phyloP scores from a whole-genome alignment of 2,329 filamentous ascomycete species.

The Diaporthe sp. region DNA sequence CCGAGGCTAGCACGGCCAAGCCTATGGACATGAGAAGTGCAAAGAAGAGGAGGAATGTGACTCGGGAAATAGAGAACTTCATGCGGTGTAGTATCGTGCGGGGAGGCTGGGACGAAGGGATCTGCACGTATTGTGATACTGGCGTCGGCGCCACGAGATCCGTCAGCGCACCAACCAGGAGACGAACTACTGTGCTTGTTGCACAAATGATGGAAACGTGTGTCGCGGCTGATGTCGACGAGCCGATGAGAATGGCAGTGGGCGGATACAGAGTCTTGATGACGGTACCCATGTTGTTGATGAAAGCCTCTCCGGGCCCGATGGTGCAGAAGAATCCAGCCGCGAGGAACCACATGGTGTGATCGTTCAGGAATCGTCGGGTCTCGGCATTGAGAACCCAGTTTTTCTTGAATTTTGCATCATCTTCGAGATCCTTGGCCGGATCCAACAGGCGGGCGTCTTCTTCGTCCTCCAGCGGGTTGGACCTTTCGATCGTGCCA shows the following conservation, averaged over 20 bases:
- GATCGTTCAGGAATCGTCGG: conserved; percentile 84
- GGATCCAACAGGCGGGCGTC: conserved; percentile 58
- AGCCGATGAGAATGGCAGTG: conserved; percentile 55
- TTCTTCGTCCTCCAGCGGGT: conserved; percentile 56
- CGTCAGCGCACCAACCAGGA: conserved; percentile 90
- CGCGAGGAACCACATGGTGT: conserved; percentile 96
- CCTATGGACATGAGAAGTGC: conserved; percentile 81
- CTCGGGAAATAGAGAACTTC: conserved; percentile 77
- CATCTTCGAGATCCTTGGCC: conserved; percentile 57
- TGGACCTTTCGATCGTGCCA: conserved; percentile 67
- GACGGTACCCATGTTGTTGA: conserved; percentile 96
- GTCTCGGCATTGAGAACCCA: conserved; percentile 96
- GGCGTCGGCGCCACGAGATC: conserved; percentile 84
- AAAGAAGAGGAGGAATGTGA: conserved; percentile 84
- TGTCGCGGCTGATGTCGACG: conserved; percentile 78
- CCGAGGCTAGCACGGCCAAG: conserved; percentile 83
- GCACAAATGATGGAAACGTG: conserved; percentile 95
- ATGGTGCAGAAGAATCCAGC: conserved; percentile 93
- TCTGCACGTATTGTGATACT: conserved; percentile 70
- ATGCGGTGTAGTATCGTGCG: conserved; percentile 50
- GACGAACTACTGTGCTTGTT: conserved; percentile 89
- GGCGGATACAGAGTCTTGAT: conserved; percentile 86
- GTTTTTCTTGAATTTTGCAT: conserved; percentile 80
- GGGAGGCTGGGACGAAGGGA: conserved; percentile 51
- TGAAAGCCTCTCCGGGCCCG: conserved; percentile 96